These are phyloP conservation scores for Phytophthora idaei DNA, from an alignment of 352 stramenopile species.

Conservation along the genomic window DNA sequence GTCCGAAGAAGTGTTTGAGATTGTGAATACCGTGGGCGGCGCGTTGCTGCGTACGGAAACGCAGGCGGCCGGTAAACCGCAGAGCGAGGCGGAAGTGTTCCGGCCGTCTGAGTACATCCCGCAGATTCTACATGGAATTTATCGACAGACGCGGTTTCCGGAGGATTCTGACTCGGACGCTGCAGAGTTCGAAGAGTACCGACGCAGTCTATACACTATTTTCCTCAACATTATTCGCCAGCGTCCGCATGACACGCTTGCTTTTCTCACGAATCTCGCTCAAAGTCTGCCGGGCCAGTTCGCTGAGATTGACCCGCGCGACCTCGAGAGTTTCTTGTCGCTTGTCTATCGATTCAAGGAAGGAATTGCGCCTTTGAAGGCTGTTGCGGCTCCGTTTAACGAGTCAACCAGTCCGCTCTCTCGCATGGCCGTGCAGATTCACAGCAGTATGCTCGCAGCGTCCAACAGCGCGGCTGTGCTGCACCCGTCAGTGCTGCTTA, in stretches of 20 bases:
- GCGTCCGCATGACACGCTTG: conserved; percentile 68
- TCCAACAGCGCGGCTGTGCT: conserved; percentile 34
- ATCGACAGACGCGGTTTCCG: conserved; percentile 81
- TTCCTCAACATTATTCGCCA: conserved; percentile 88
- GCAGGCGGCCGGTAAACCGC: conserved; percentile 23
- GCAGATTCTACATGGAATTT: conserved; percentile 85
- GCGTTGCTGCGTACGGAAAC: conserved; percentile 72
- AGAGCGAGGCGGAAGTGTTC: conserved; percentile 59
- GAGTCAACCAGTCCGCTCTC: conserved; percentile 69
- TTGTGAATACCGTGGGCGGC: conserved; percentile 76
- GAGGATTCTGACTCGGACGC: conserved; percentile 78
- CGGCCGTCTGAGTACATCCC: conserved; percentile 75
- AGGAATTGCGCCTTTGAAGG: conserved; percentile 69
- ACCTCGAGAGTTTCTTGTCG: conserved; percentile 82
- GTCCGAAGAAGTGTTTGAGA: conserved; percentile 87
- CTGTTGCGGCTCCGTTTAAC: conserved; percentile 59
- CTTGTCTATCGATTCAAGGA: conserved; percentile 88
- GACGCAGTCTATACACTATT: conserved; percentile 84
- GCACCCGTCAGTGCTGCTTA: conserved; percentile 64
- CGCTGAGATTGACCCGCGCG: conserved; percentile 52
- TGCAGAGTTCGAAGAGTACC: conserved; percentile 86
- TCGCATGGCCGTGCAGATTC: conserved; percentile 71
- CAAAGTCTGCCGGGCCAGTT: conserved; percentile 64
- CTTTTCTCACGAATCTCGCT: conserved; percentile 68
- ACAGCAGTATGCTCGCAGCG: conserved; percentile 59